Conservation (phyloP, 2,329 filamentous ascomycete species). For the Microdochium bolleyi region DNA sequence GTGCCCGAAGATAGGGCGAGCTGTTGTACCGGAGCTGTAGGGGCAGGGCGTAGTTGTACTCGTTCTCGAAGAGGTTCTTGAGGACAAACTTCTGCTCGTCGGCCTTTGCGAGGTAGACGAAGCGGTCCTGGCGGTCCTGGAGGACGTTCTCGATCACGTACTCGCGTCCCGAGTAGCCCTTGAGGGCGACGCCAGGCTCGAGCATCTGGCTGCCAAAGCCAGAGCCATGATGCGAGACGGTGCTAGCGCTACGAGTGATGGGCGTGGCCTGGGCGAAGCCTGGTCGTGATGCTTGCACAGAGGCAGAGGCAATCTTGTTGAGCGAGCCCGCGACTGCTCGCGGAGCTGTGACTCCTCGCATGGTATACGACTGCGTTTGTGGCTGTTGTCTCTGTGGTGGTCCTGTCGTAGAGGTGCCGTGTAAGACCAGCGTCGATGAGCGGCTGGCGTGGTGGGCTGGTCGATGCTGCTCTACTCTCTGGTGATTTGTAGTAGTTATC, state of each 20-base stretch:
- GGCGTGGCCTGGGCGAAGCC: neutral
- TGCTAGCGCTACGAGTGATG: neutral
- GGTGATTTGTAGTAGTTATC: neutral
- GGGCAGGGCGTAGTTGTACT: conserved; percentile 23
- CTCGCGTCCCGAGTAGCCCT: conserved; percentile 20
- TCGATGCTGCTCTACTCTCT: neutral
- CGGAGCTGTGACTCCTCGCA: neutral
- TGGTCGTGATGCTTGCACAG: neutral
- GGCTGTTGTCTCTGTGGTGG: neutral
- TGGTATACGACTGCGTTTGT: neutral
- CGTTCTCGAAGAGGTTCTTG: conserved; percentile 22
- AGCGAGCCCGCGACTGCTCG: neutral
- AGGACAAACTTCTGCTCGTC: conserved; percentile 23
- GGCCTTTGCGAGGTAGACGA: conserved; percentile 24
- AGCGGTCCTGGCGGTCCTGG: conserved; percentile 23
- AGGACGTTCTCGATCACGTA: conserved; percentile 23
- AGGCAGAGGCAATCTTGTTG: neutral
- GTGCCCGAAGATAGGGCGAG: conserved; percentile 26
- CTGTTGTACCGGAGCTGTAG: conserved; percentile 19
- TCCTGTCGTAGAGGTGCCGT: neutral
- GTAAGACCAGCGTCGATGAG: neutral
- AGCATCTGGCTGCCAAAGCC: conserved; percentile 8
- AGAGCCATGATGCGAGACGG: neutral
- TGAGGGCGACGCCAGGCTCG: conserved; percentile 18
- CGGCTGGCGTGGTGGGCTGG: neutral